A percentile compares a stretch with the other conserved stretches of the same genome.
These are phyloP conservation scores for Fragaria vesca DNA, from an alignment of 306 rosid genomes.

Conservation along the genomic window DNA sequence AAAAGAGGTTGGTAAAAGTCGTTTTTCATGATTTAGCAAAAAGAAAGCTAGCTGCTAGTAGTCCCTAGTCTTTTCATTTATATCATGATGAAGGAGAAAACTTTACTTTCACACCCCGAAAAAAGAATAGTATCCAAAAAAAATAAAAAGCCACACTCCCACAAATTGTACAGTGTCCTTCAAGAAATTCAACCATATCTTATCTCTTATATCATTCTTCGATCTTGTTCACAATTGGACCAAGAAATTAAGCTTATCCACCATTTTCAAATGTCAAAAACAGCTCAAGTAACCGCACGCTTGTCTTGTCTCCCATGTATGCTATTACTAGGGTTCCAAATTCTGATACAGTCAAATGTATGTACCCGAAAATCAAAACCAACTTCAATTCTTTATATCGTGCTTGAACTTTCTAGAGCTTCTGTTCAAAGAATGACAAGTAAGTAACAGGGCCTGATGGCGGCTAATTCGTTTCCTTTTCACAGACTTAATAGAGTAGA, in stretches of 20 bases:
- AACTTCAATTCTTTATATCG: background rate
- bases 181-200: constrained; percentile 1
- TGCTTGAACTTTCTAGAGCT: background rate
- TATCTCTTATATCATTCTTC: background rate
- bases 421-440: background rate
- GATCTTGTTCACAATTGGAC: background rate
- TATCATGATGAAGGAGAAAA: background rate
- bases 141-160: background rate
- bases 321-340: no score
- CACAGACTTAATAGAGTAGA: background rate
- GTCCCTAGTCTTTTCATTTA: background rate
- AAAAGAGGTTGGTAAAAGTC: background rate
- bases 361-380: constrained; percentile 7
- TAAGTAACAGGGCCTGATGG: background rate
- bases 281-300: background rate
- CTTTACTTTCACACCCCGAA: background rate
- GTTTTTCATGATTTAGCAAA: background rate
- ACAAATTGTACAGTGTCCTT: background rate
- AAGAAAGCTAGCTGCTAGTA: background rate
- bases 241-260: background rate
- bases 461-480: background rate
- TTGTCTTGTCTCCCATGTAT: background rate
- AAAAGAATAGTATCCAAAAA: background rate
- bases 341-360: background rate
- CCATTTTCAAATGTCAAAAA: constrained; percentile 8